A percentile compares a stretch with the other conserved stretches of the same genome.
Conservation (phyloP, 1,284 basidiomycete species). For the Erythrobasidium hasegawianum region DNA sequence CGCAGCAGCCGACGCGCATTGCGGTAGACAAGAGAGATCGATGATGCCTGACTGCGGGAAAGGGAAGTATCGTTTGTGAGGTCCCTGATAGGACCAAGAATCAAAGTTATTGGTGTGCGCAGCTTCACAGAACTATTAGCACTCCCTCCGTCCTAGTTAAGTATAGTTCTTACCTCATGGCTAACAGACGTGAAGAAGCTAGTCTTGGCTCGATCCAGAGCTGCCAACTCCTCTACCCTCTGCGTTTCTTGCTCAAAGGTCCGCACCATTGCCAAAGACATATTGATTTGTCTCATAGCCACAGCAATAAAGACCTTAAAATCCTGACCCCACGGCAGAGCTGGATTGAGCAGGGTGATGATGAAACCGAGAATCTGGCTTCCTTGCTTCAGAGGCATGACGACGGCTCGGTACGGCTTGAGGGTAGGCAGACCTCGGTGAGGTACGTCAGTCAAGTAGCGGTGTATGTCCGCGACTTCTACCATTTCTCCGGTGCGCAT, state of each 20-base stretch:
- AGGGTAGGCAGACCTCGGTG: constrained; percentile 29
- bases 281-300: constrained; percentile 44
- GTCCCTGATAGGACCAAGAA: constrained; percentile 45
- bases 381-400: constrained; percentile 28
- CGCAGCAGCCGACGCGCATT: constrained; percentile 44
- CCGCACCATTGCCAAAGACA: constrained; percentile 46
- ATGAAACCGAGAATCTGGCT: constrained; percentile 27
- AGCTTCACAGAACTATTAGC: too few relatives aligned
- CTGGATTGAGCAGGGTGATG: constrained; percentile 28
- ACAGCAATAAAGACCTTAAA: constrained; percentile 34
- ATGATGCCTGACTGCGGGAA: constrained; percentile 20
- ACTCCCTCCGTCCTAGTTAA: too few relatives aligned
- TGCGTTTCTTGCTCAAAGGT: constrained; percentile 49
- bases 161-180: constrained; percentile 48
- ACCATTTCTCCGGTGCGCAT: constrained; percentile 19
- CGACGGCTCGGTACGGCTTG: constrained; percentile 20
- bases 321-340: constrained; percentile 21
- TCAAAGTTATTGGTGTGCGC: constrained; percentile 51
- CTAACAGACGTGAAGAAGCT: constrained; percentile 49
- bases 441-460: constrained; percentile 15
- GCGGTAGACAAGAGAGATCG: constrained; percentile 46
- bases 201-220: constrained; percentile 49
- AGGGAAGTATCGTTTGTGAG: constrained; percentile 27
- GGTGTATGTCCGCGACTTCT: constrained; percentile 17
- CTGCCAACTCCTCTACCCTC: constrained; percentile 50